Base-by-base conservation (phyloP, 371 early-diverging fungal genomes). In the Mortierella sp. region DNA sequence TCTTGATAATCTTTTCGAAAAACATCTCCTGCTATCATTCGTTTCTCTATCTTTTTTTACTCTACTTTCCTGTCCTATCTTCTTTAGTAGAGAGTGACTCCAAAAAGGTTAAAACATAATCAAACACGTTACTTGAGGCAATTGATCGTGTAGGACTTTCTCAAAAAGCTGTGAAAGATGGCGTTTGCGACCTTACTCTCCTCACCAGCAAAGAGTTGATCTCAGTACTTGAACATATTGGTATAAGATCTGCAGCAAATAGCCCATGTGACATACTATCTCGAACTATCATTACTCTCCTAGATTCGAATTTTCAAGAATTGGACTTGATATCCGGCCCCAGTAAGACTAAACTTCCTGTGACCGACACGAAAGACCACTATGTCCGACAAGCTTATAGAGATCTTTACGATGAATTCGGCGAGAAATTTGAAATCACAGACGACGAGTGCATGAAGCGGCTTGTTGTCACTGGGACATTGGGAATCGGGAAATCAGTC, bases 401-500 rank as follows among this genome's bases (percentile, higher is more conserved):
- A 43, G 65, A 74, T 35, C 68, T 74, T 59, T 59, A 64, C 42
- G 40, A 64, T 15, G 51, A 28, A n/a, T 32, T 74, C 43, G 15
- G 31, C 15, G 15, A 12, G 53, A 43, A 28, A 32, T 66, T 66
- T 56, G 23, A 59, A 8, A 37, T 51, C 28, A 56, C 49, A 32
- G n/a, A n/a, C n/a, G n/a, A n/a, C n/a, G n/a, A n/a, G n/a, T n/a
- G n/a, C n/a, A n/a, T n/a, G 35, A 54, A 54, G 8, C 54, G 54
- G 2, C 13, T 54, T 15, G 23, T 54, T 13, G 17, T 75, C 35
- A 68, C 69, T 15, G 68, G 75, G 22, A 75, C 69, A 65, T 40
- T 69, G 23, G 74, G 74, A 17, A 74, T 74, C 54, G 68, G 75
- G 2, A 68, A 68, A 35, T 75, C 69, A 34, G 68, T 57, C 40